A percentile compares a stretch with the other conserved stretches of the same genome.
phyloP scores from a whole-genome alignment of 164 flowering plant genomes.

The Warburgia ugandensis region DNA sequence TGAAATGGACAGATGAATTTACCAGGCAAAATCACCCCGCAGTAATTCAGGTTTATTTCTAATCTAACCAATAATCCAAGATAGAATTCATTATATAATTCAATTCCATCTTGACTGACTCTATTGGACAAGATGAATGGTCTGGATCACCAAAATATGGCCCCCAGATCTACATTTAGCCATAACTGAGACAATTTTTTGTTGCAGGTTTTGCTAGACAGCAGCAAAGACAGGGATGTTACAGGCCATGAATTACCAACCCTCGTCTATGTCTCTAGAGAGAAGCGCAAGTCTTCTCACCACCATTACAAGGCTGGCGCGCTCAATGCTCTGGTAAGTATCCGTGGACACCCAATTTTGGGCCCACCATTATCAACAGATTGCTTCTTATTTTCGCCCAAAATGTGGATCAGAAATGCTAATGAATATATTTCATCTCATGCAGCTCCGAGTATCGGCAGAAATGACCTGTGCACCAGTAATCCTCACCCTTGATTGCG shows the following conservation, averaged over 20 bases:
- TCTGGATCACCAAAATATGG: too few species aligned
- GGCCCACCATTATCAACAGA: too few species aligned
- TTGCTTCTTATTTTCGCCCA: neutral
- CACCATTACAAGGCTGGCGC: constrained; percentile 91
- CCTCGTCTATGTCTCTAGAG: constrained; percentile 63
- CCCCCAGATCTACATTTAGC: too few species aligned
- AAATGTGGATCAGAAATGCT: too few species aligned
- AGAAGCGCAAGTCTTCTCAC: constrained; percentile 42
- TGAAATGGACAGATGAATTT: constrained; percentile 26
- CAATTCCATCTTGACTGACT: too few species aligned
- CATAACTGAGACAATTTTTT: neutral
- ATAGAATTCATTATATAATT: too few species aligned
- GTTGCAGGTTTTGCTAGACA: constrained; percentile 56
- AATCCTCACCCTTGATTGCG: constrained; percentile 49
- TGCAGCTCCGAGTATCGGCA: constrained; percentile 30
- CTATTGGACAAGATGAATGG: too few species aligned
- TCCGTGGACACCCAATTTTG: too few species aligned
- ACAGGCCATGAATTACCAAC: constrained; percentile 50
- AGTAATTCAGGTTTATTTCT: constrained; percentile 23
- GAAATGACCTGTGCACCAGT: constrained; percentile 52
- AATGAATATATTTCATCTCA: too few species aligned
- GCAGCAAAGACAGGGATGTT: constrained; percentile 35
- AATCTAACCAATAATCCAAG: too few species aligned
- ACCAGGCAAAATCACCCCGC: constrained; percentile 34
- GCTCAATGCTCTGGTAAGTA: constrained; percentile 67